Evolutionary conservation across 2,329 filamentous ascomycete species (phyloP).

Genomic region (Pseudogymnoascus sp.): DNA sequence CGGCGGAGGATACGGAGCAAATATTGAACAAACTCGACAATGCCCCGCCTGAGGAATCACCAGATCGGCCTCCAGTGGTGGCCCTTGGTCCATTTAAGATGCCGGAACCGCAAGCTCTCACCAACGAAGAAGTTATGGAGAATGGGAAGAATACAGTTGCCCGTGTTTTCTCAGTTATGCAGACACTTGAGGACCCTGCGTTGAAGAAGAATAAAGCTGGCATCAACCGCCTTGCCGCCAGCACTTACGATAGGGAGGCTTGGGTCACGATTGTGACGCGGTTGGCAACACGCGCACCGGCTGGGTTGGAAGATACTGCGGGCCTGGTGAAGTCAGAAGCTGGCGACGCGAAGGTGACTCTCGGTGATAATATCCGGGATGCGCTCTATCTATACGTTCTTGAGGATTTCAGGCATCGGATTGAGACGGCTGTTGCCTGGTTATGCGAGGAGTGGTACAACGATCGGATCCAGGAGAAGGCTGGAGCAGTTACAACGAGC

Average conservation of each 20-base stretch:
- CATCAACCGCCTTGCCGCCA: slow-evolving; percentile 77
- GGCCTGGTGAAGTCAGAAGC: slow-evolving; percentile 51
- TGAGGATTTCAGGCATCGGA: slow-evolving; percentile 82
- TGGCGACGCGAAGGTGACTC: slow-evolving; percentile 33
- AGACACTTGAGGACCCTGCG: slow-evolving; percentile 60
- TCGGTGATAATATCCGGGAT: slow-evolving; percentile 69
- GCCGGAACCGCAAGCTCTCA: slow-evolving; percentile 67
- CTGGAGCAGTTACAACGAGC: slow-evolving; percentile 40
- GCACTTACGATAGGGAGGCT: slow-evolving; percentile 75
- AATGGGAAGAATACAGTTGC: slow-evolving; percentile 68
- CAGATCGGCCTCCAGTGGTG: slow-evolving; percentile 31
- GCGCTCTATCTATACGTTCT: slow-evolving; percentile 78
- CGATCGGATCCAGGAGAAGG: slow-evolving; percentile 54
- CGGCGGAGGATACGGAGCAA: slow-evolving; percentile 70
- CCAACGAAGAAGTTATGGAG: slow-evolving; percentile 61
- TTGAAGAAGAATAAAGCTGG: slow-evolving; percentile 60
- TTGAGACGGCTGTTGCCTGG: slow-evolving; percentile 89
- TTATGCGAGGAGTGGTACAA: slow-evolving; percentile 98
- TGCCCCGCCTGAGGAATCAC: slow-evolving; percentile 49
- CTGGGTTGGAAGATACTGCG: slow-evolving; percentile 55
- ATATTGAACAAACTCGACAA: slow-evolving; percentile 70
- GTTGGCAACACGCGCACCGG: slow-evolving; percentile 70
- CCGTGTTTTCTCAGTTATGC: slow-evolving; percentile 72
- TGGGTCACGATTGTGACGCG: slow-evolving; percentile 86
- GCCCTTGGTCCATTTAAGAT: slow-evolving; percentile 69